Base-by-base conservation (phyloP, 129 eudicot species). In the sunflower (Helianthus annuus) region DNA sequence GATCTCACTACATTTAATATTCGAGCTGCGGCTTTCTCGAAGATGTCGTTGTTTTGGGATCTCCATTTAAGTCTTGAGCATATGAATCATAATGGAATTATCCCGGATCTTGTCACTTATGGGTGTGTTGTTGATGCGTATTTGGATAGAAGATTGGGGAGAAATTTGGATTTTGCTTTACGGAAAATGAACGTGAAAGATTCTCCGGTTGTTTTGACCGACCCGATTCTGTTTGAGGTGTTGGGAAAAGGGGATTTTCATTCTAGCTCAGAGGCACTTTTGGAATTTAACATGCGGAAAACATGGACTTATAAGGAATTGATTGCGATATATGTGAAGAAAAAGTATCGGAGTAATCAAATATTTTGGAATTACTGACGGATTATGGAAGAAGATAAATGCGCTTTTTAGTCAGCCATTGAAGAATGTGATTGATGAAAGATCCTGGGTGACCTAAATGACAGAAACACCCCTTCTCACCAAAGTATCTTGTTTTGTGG, bases 161-260 rank as follows among this genome's bases (percentile, higher is more conserved):
- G 81, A 59, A 94, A 94, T 76, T 82, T 94, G 91, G 85, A 84
- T 45, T 90, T 90, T 71, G 88, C 89, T 27, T 64, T 87, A 71
- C 74, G 81, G 12, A 89, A 85, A 74, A 80, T 93, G 89, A 69
- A 78, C 15, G 75, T 68, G 29, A 61, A 83, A 46, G 92, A 85
- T 82, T 74, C 73, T 15, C 84, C 83, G 16, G 2, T 66, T 44
- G 38, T 93, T 14, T 63, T 45, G 64, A 90, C 98, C 0, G 98
- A 93, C 59, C 80, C 77, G 7, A 51, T 89, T 61, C 85, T 93
- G 67, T 89, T 93, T 82, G 98, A 89, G 80, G 95, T 72, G 59
- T 48, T 93, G 82, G 98, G 98, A 15, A 93, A 89, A 77, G 98
- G 96, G 51, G 98, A 93, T 71, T 93, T 93, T 75, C 98, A 89